Evolutionary conservation across 352 stramenopile genomes (phyloP), one percentile per base, ranked within the genome.

Genomic region (Phytophthora quininea): DNA sequence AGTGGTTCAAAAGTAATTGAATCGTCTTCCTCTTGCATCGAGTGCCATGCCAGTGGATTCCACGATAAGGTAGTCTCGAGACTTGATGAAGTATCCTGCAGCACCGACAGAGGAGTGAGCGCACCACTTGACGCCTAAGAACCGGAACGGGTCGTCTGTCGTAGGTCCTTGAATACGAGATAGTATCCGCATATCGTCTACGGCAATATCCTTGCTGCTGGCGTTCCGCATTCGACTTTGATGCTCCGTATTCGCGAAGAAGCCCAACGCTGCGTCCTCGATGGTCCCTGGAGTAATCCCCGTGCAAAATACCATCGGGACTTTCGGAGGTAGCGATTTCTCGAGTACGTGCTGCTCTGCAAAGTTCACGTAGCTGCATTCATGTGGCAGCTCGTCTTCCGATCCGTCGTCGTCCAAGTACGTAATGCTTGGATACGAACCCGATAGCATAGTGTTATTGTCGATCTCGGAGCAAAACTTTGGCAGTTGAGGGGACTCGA

Each of bases 61-160:
- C 19, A 74, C 48, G 31, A 82, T 68, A 27, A 83, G 65, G 48
- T 79, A 80, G 45, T 86, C 75, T 11, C 78, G 64, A 9, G 58
- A 67, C 10, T 76, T 65, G 30, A 88, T 62, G 49, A 86, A 70
- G 42, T 69, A n/a, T 31, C 59, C 33, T 43, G 73, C 38, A 74
- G 48, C n/a, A 68, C 46, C 12, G 27, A 49, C n/a, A 49, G 67
- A 70, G 76, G 9, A 79, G 50, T 32, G 69, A 38, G n/a, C 74
- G 43, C 82, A 70, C 79, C 80, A 84, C 45, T 88, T 88, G 54
- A 88, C 57, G 15, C 72, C 75, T 6, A 86, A 47, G 38, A 77
- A 86, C 0, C 61, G 77, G 60, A 79, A 88, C 24, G 77, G 80
- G 35, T 88, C 75, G 29, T 76, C 46, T 5, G 46, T n/a, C 0